Conservation (phyloP, 305 asterid genomes). For the Fraxinus floribunda region DNA sequence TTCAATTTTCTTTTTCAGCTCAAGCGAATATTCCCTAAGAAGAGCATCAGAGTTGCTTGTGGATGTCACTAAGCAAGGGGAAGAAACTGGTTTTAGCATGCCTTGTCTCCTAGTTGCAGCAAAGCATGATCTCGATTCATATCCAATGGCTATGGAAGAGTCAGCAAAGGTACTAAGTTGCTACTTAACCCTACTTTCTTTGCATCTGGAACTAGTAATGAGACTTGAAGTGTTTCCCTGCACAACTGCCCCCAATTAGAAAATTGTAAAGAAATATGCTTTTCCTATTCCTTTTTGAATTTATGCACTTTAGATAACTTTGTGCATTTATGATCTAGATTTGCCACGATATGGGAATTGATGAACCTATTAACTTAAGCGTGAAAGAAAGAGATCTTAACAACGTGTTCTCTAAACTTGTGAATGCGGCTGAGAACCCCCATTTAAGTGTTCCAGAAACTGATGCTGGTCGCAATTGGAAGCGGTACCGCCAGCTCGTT, state of each 20-base stretch:
- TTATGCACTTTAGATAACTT: background rate
- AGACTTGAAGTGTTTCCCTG: conserved; percentile 14
- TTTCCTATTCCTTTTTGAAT: background rate
- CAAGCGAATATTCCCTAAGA: conserved; percentile 70
- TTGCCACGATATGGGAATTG: conserved; percentile 80
- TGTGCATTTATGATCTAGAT: conserved; percentile 44
- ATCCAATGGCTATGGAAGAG: conserved; percentile 58
- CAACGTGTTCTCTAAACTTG: conserved; percentile 72
- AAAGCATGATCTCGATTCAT: conserved; percentile 68
- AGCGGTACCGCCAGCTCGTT: conserved; percentile 56
- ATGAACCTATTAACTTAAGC: conserved; percentile 80
- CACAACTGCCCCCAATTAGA: background rate
- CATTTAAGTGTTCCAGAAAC: conserved; percentile 91
- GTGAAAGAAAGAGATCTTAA: conserved; percentile 79
- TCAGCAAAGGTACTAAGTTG: conserved; percentile 61
- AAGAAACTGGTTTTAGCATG: conserved; percentile 68
- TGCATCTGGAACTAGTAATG: conserved; percentile 15
- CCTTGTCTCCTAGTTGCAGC: conserved; percentile 92
- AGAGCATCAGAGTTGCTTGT: conserved; percentile 80
- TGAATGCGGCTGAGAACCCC: conserved; percentile 80
- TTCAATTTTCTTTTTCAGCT: conserved; percentile 41
- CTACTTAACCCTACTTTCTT: conserved; percentile 13
- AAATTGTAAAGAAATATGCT: conserved; percentile 8
- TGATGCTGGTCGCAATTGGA: conserved; percentile 68
- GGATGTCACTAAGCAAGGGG: conserved; percentile 74